These are phyloP conservation scores for Adenanthera pavonina DNA, from an alignment of 306 rosid genomes.

Conservation along the genomic window DNA sequence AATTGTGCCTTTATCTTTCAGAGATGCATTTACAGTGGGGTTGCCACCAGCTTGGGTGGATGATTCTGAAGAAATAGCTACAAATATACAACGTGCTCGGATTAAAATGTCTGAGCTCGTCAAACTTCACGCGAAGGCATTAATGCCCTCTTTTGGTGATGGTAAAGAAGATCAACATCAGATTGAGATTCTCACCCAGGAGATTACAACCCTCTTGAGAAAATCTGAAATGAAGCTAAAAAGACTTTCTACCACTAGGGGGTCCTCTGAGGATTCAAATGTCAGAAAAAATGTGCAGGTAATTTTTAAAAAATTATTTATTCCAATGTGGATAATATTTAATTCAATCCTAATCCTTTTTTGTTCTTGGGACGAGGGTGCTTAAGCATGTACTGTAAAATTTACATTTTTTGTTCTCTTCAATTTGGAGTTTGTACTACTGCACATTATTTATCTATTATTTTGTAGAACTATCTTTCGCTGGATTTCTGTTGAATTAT, in stretches of 20 bases:
- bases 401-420: neutral
- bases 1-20: slow-evolving; percentile 45
- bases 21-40: slow-evolving; percentile 76
- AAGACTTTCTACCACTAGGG: slow-evolving; percentile 59
- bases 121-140: slow-evolving; percentile 74
- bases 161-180: slow-evolving; percentile 67
- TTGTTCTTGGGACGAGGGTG: neutral
- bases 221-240: slow-evolving; percentile 66
- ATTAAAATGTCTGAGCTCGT: slow-evolving; percentile 67
- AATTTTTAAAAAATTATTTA: slow-evolving; percentile 15
- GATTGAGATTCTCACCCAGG: slow-evolving; percentile 70
- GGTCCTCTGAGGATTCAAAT: slow-evolving; percentile 73
- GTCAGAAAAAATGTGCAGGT: slow-evolving; percentile 85
- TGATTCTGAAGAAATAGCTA: slow-evolving; percentile 73
- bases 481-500: slow-evolving; percentile 30
- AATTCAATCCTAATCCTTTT: neutral
- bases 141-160: slow-evolving; percentile 82
- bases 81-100: slow-evolving; percentile 61
- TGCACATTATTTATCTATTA: neutral
- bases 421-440: neutral
- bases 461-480: neutral
- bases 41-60: slow-evolving; percentile 89
- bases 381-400: neutral
- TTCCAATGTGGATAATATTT: neutral
- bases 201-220: slow-evolving; percentile 69